A percentile compares a stretch with the other conserved stretches of the same genome.
phyloP scores from a whole-genome alignment of 2,329 filamentous ascomycete species.

The Zymoseptoria brevis region DNA sequence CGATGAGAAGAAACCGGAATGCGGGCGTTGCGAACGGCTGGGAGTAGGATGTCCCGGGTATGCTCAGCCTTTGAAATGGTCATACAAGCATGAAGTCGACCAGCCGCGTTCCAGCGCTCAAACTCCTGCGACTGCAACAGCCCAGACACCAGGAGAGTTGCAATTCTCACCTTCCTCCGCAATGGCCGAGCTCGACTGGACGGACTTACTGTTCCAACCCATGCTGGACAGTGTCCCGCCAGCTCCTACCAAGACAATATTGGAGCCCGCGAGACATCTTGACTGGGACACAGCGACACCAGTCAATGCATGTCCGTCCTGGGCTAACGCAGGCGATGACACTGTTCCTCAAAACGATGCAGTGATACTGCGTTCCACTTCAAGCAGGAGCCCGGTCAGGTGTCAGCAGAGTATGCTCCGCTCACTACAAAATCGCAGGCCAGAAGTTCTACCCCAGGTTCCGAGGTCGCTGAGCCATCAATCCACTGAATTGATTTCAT shows the following conservation, averaged over 20 bases:
- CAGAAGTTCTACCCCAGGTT: conserved; percentile 2
- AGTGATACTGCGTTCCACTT: neutral
- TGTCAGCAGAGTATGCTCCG: conserved; percentile 9
- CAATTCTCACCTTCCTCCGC: neutral
- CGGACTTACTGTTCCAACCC: neutral
- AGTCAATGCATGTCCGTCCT: neutral
- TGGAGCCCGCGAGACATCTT: neutral
- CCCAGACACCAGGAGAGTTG: neutral
- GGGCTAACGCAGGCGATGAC: neutral
- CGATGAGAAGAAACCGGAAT: conserved; percentile 6
- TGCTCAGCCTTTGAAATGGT: conserved; percentile 7
- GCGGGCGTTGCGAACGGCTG: conserved; percentile 5
- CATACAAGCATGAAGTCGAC: conserved; percentile 8
- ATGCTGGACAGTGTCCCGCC: neutral
- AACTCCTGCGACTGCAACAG: neutral
- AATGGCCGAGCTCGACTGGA: neutral
- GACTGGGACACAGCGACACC: neutral
- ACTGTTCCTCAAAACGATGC: neutral
- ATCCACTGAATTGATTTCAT: conserved; percentile 14
- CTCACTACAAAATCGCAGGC: conserved; percentile 6
- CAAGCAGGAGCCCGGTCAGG: neutral
- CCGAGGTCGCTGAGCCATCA: conserved; percentile 11
- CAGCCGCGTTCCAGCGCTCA: neutral
- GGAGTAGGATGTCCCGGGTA: conserved; percentile 6
- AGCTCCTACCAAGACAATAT: neutral